These are phyloP conservation scores for Parathielavia hyrcaniae DNA, from an alignment of 495 filamentous ascomycete genomes.

Conservation along the genomic window DNA sequence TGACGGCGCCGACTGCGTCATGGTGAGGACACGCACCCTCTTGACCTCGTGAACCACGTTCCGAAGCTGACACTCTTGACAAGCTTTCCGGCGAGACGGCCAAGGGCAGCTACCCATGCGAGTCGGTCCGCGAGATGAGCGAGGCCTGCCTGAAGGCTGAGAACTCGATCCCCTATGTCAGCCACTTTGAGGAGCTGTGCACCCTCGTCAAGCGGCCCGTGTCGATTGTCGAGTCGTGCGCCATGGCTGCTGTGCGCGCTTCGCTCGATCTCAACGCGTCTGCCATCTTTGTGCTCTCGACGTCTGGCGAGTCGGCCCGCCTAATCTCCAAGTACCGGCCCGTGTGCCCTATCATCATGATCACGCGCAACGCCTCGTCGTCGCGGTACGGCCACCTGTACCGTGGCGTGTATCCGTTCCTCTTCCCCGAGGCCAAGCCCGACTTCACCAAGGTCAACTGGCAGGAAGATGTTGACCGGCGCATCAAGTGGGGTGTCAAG, in stretches of 20 bases:
- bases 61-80: background rate
- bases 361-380: slow-evolving; percentile 77
- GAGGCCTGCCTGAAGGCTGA: slow-evolving; percentile 94
- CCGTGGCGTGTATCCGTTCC: slow-evolving; percentile 95
- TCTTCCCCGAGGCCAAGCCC: slow-evolving; percentile 86
- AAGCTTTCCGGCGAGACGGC: slow-evolving; percentile 90
- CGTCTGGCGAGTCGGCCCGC: slow-evolving; percentile 83
- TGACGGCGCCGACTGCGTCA: slow-evolving; percentile 97
- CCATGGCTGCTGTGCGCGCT: slow-evolving; percentile 92
- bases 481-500: slow-evolving; percentile 89
- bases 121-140: slow-evolving; percentile 95
- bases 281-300: slow-evolving; percentile 90
- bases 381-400: slow-evolving; percentile 91
- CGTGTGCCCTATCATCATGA: slow-evolving; percentile 98
- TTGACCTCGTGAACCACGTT: fast-evolving
- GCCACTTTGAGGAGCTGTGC: slow-evolving; percentile 91
- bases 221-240: slow-evolving; percentile 79
- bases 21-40: slow-evolving; percentile 42
- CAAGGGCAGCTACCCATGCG: slow-evolving; percentile 89
- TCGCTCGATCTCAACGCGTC: slow-evolving; percentile 92
- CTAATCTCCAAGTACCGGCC: slow-evolving; percentile 97
- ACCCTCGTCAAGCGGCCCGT: slow-evolving; percentile 73
- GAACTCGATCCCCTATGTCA: slow-evolving; percentile 92
- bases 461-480: slow-evolving; percentile 97
- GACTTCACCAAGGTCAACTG: slow-evolving; percentile 83